phyloP scores from a whole-genome alignment of 352 stramenopile genomes.

The Globisporangium takayamanum region DNA sequence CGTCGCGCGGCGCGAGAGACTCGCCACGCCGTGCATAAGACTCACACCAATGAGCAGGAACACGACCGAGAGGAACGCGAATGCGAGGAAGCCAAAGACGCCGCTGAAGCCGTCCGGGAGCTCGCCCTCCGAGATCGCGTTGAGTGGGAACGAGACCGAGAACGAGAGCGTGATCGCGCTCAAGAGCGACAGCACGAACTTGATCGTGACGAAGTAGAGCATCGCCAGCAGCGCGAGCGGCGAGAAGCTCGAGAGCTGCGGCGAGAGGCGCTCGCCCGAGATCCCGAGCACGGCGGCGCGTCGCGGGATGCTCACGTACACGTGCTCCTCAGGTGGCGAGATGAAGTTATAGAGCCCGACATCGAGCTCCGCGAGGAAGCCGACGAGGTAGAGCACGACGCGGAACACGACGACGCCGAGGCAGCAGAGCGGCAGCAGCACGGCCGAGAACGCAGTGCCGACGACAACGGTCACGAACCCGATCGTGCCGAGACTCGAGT shows the following conservation, averaged over 20 bases:
- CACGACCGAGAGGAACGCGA: slow-evolving; percentile 34
- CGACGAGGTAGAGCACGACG: slow-evolving; percentile 40
- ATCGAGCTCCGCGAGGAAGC: slow-evolving; percentile 49
- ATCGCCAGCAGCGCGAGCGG: slow-evolving; percentile 30
- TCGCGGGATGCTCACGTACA: slow-evolving; percentile 34
- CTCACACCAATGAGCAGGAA: slow-evolving; percentile 43
- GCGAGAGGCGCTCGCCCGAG: slow-evolving; percentile 45
- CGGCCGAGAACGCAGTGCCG: slow-evolving; percentile 28
- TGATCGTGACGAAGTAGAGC: slow-evolving; percentile 60
- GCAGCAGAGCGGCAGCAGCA: slow-evolving; percentile 49
- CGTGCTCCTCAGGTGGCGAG: slow-evolving; percentile 37
- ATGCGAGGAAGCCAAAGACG: slow-evolving; percentile 35
- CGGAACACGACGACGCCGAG: slow-evolving; percentile 49
- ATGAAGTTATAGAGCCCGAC: slow-evolving; percentile 62
- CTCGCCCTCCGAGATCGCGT: slow-evolving; percentile 25
- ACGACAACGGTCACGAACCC: slow-evolving; percentile 38
- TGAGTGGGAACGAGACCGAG: slow-evolving; percentile 41
- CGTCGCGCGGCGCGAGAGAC: slow-evolving; percentile 35
- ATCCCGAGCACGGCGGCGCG: slow-evolving; percentile 26
- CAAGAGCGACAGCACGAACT: slow-evolving; percentile 43
- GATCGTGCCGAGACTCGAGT: slow-evolving; percentile 34
- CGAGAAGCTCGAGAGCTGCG: slow-evolving; percentile 39
- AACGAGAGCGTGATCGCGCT: slow-evolving; percentile 50
- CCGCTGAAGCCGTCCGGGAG: slow-evolving; percentile 34
- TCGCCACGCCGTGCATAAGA: slow-evolving; percentile 47